phyloP scores from a whole-genome alignment of 805 yeast genomes.

The Zygosaccharomyces rouxii region DNA sequence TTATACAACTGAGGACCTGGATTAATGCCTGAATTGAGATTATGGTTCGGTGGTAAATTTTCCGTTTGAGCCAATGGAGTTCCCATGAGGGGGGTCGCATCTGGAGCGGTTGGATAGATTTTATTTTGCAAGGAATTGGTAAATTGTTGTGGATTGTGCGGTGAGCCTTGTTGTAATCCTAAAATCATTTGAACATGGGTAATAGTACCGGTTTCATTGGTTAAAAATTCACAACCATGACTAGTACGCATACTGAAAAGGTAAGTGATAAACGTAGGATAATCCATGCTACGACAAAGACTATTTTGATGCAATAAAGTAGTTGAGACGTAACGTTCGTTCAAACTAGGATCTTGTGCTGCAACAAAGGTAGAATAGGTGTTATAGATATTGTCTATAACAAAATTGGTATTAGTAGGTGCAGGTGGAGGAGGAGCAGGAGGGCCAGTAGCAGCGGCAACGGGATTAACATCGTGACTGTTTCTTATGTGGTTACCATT shows the following conservation, averaged over 20 bases:
- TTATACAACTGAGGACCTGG: constrained; percentile 10
- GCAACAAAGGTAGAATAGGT: constrained; percentile 13
- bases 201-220: constrained; percentile 20
- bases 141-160: neutral
- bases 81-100: neutral
- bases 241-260: constrained; percentile 20
- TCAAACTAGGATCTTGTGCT: constrained; percentile 10
- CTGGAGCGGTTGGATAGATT: neutral
- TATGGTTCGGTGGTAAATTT: neutral
- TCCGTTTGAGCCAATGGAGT: neutral
- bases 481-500: constrained; percentile 1
- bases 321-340: constrained; percentile 21
- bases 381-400: constrained; percentile 17
- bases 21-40: constrained; percentile 3
- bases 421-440: neutral
- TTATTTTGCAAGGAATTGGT: neutral
- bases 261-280: constrained; percentile 20
- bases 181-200: constrained; percentile 24
- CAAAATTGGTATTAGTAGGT: neutral
- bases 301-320: constrained; percentile 24
- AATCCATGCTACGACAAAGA: constrained; percentile 15
- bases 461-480: neutral
- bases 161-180: neutral
- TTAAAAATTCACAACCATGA: constrained; percentile 23
- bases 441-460: neutral